Base-by-base conservation (phyloP, 2,329 filamentous ascomycete species). In the Dichotomopilus funicola region DNA sequence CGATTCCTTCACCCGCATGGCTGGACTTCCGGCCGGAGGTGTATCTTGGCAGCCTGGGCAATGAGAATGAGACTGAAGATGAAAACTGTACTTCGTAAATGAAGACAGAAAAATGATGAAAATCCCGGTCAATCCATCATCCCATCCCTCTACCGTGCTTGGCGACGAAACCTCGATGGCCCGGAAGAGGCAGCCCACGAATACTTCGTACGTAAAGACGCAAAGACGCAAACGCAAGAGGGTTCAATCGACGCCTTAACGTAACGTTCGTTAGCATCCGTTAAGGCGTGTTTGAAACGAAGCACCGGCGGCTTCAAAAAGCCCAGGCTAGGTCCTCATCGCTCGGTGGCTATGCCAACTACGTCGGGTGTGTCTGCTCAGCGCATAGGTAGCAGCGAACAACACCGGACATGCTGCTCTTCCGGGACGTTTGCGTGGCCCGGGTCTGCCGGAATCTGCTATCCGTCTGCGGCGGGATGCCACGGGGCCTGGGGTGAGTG, bases 391-490 rank as follows among this genome's bases (percentile, higher is more conserved):
- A 9, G 34, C 51, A 35, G 47, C 40, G 46, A 35, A 37, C 42
- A 44, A 46, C 31, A 50, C 35, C 59, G 54, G 61, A 43, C 53
- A 33, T 47, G 42, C 36, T 50, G 48, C 50, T 51, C 46, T 57
- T 61, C 59, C 59, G 61, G 56, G 55, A 50, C 34, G 9, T 38
- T 44, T 38, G 48, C 48, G 42, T 53, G 57, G 36, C 51, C 57
- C 59, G 59, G 59, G 19, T 27, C 19, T 57, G 57, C 54, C 58
- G 61, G 61, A 53, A 57, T 43, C n/a, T 19, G 48, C 41, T 49
- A 53, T 54, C 58, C 54, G 55, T 34, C 19, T 27, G 19, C 19
- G 19, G 19, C 19, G 19, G 19, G 19, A 27, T 27, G 19, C 19
- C 19, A 27, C 19, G 19, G 19, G 19, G 19, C 19, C 19, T 27